These are phyloP conservation scores for Leccinum obscurum DNA, from an alignment of 768 basidiomycete species.

Conservation along the genomic window DNA sequence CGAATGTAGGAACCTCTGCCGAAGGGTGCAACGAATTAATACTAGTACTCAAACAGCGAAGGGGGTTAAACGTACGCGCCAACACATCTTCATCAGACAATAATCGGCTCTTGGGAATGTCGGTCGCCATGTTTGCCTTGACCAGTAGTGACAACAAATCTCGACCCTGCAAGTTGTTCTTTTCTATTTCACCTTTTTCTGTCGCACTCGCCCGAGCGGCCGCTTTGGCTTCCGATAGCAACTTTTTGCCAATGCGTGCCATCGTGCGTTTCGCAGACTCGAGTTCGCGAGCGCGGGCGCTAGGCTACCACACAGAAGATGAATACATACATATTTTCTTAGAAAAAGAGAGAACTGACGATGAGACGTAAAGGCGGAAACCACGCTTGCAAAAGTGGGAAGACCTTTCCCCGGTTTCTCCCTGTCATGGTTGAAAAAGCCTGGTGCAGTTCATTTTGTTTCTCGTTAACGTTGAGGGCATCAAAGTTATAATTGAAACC, in stretches of 20 bases:
- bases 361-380: conserved; percentile 40
- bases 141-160: conserved; percentile 45
- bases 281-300: conserved; percentile 14
- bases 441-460: conserved; percentile 30
- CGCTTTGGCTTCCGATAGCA: conserved; percentile 50
- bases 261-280: conserved; percentile 41
- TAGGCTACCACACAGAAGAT: conserved; percentile 22
- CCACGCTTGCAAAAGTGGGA: conserved; percentile 35
- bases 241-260: conserved; percentile 47
- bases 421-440: conserved; percentile 32
- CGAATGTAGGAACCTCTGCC: background rate
- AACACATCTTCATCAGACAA: conserved; percentile 66
- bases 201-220: conserved; percentile 27
- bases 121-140: conserved; percentile 37
- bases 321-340: background rate
- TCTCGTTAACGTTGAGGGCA: conserved; percentile 24
- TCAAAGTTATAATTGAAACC: conserved; percentile 41
- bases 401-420: conserved; percentile 6
- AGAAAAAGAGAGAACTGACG: conserved; percentile 27
- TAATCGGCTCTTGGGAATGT: conserved; percentile 52
- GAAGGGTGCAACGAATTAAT: background rate
- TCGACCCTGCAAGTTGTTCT: conserved; percentile 37
- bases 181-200: conserved; percentile 33
- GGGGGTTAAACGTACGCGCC: conserved; percentile 40
- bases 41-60: background rate